A percentile compares a stretch with the other conserved stretches of the same genome.
phyloP scores from a whole-genome alignment of 108 stramenopile genomes.

The Nitzschia sp. region DNA sequence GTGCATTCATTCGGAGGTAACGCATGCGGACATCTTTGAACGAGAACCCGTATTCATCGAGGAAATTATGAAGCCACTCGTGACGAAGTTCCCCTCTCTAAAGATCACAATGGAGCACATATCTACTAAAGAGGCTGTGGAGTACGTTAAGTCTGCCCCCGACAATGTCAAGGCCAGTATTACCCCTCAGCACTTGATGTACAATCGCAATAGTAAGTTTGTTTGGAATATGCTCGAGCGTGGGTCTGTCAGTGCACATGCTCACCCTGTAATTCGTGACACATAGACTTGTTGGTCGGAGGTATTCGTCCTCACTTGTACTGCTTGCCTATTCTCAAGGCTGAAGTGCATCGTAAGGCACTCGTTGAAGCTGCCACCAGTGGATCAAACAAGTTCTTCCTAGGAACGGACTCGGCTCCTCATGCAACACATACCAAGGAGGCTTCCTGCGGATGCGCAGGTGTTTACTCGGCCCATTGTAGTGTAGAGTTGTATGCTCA shows the following conservation, averaged over 20 bases:
- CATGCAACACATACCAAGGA: conserved; percentile 84
- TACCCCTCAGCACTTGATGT: conserved; percentile 96
- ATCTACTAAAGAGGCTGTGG: conserved; percentile 88
- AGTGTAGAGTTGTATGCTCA: conserved; percentile 95
- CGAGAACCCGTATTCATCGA: conserved; percentile 94
- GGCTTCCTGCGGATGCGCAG: conserved; percentile 93
- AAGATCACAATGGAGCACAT: conserved; percentile 99
- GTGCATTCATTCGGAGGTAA: conserved; percentile 97
- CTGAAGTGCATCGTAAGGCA: conserved; percentile 91
- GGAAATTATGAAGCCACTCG: conserved; percentile 87
- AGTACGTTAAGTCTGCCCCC: conserved; percentile 78
- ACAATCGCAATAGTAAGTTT: conserved; percentile 93
- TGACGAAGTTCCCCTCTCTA: conserved; percentile 77
- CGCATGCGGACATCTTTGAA: conserved; percentile 94
- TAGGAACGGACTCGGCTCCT: conserved; percentile 98
- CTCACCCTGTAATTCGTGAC: conserved; percentile 2
- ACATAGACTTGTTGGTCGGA: conserved; percentile 74
- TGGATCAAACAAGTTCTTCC: conserved; percentile 91
- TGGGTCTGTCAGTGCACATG: background rate
- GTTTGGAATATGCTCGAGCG: no score
- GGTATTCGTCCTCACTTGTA: conserved; percentile 97
- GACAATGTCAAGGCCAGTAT: conserved; percentile 94
- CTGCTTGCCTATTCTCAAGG: conserved; percentile 98
- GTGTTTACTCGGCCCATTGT: conserved; percentile 93
- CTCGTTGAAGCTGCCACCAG: conserved; percentile 88